These are phyloP conservation scores for Lactarius indigo DNA, from an alignment of 768 basidiomycete genomes.

Conservation along the genomic window DNA sequence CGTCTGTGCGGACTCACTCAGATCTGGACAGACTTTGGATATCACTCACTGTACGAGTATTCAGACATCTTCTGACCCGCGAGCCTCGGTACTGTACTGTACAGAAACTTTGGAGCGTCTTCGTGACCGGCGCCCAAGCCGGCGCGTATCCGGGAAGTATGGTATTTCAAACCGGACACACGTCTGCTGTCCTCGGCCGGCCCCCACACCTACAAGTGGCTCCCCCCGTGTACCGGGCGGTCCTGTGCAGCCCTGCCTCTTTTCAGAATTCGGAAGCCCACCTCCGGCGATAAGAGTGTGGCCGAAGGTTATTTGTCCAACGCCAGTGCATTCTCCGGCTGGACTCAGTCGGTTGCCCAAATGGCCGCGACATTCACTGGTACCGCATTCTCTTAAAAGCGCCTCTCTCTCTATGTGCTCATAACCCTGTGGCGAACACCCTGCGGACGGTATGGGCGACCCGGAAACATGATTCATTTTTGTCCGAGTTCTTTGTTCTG, in stretches of 20 bases:
- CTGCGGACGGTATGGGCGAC: not conserved
- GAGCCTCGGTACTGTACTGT: too few relatives aligned
- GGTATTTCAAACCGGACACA: too few relatives aligned
- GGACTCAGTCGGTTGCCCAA: too few relatives aligned
- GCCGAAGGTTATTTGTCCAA: not conserved
- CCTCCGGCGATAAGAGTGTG: not conserved
- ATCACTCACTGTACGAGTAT: not conserved
- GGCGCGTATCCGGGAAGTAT: too few relatives aligned
- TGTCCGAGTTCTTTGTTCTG: not conserved
- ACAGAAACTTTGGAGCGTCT: too few relatives aligned
- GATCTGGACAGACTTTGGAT: not conserved
- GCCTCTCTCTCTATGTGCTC: not conserved
- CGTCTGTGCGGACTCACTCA: too few relatives aligned
- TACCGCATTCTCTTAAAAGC: not conserved
- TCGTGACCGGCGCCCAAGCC: too few relatives aligned
- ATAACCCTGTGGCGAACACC: not conserved
- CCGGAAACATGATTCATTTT: not conserved
- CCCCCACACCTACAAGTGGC: too few relatives aligned
- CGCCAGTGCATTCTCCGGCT: not conserved
- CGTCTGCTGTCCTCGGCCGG: too few relatives aligned
- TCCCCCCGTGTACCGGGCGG: too few relatives aligned
- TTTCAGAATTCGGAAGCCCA: not conserved
- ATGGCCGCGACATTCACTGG: not conserved
- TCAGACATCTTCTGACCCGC: too few relatives aligned
- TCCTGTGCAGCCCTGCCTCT: not conserved